A percentile compares a stretch with the other conserved stretches of the same genome.
These are phyloP conservation scores for Melaleuca quinquenervia DNA, from an alignment of 345 rosid species.

Conservation along the genomic window DNA sequence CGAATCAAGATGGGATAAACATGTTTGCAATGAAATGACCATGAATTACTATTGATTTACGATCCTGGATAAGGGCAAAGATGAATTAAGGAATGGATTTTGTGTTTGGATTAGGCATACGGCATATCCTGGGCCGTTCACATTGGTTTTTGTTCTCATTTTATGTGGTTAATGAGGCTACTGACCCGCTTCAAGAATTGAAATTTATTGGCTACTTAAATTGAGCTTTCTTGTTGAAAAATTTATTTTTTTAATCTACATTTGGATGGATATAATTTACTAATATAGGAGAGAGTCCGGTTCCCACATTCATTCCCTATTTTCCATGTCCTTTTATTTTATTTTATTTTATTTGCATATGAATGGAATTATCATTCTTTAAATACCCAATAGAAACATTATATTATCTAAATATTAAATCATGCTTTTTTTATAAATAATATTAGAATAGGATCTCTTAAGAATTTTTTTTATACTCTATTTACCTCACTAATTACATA, in stretches of 20 bases:
- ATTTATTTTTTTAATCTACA: not conserved
- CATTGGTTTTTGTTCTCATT: not conserved
- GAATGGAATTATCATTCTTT: not conserved
- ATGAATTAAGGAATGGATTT: not conserved
- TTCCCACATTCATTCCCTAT: not conserved
- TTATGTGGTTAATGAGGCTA: not conserved
- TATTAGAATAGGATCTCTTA: no score
- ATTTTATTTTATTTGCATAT: not conserved
- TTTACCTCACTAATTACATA: no score
- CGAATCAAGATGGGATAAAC: not conserved
- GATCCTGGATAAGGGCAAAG: not conserved
- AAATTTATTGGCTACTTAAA: not conserved
- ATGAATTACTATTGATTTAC: not conserved
- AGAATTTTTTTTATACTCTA: no score
- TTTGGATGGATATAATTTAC: not conserved
- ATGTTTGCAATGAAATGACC: not conserved
- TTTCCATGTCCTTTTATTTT: not conserved
- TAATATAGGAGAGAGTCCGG: not conserved
- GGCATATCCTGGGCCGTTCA: not conserved
- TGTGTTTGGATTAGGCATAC: not conserved
- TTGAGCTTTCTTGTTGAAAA: not conserved
- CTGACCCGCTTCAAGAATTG: not conserved
- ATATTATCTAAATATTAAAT: no score
- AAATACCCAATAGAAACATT: not conserved
- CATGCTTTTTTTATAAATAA: no score